Percentiles rank a stretch among this genome's conserved stretches.
These are phyloP conservation scores for Venturia aucupariae DNA, from an alignment of 2,329 filamentous ascomycete species.

Conservation along the genomic window DNA sequence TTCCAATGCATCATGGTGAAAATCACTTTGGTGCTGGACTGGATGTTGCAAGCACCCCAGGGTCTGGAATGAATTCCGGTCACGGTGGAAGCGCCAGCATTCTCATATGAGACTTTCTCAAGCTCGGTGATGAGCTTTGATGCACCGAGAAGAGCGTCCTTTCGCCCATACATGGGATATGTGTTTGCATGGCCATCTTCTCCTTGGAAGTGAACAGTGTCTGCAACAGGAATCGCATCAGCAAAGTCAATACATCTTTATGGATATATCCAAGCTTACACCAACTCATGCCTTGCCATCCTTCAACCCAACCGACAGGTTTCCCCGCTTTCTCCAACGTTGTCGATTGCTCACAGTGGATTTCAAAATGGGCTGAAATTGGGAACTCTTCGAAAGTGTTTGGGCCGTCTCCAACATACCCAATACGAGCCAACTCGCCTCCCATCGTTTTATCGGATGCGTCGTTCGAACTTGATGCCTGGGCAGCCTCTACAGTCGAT, in stretches of 20 bases:
- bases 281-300: slow-evolving; percentile 22
- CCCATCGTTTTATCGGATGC: slow-evolving; percentile 21
- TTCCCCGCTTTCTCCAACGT: slow-evolving; percentile 19
- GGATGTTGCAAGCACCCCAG: slow-evolving; percentile 22
- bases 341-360: slow-evolving; percentile 20
- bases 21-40: slow-evolving; percentile 16
- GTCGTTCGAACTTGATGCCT: slow-evolving; percentile 20
- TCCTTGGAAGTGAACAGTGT: slow-evolving; percentile 17
- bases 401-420: slow-evolving; percentile 24
- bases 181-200: slow-evolving; percentile 18
- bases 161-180: slow-evolving; percentile 17
- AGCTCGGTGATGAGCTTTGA: slow-evolving; percentile 21
- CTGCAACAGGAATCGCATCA: slow-evolving; percentile 7
- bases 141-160: slow-evolving; percentile 17
- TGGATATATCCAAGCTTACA: slow-evolving; percentile 18
- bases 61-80: slow-evolving; percentile 19
- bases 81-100: slow-evolving; percentile 22
- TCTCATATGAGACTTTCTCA: slow-evolving; percentile 15
- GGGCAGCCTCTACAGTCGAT: slow-evolving; percentile 14
- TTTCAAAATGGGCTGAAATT: slow-evolving; percentile 21
- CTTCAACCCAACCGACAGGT: slow-evolving; percentile 20
- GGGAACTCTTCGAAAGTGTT: slow-evolving; percentile 19
- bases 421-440: slow-evolving; percentile 23
- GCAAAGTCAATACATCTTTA: too few species aligned
- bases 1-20: slow-evolving; percentile 24